A percentile compares a stretch with the other conserved stretches of the same genome.
These are phyloP conservation scores for Neurospora sp. DNA, from an alignment of 495 filamentous ascomycete genomes.

Conservation along the genomic window DNA sequence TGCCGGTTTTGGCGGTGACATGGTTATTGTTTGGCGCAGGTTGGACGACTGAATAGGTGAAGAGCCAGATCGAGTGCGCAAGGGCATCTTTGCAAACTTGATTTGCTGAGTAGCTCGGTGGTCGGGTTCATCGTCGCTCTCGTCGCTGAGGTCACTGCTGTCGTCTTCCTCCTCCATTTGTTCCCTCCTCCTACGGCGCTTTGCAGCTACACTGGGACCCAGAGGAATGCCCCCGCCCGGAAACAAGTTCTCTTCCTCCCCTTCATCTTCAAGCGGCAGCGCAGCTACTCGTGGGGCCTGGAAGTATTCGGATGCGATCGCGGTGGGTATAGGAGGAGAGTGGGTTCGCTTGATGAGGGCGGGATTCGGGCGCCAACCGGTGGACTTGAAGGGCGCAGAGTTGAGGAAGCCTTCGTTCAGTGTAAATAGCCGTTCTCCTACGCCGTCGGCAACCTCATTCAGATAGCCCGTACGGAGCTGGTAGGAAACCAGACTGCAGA, in stretches of 20 bases:
- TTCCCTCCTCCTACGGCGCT: constrained; percentile 52
- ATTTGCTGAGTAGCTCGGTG: constrained; percentile 64
- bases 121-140: constrained; percentile 86
- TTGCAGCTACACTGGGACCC: constrained; percentile 51
- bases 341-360: constrained; percentile 80
- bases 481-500: constrained; percentile 75
- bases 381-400: constrained; percentile 87
- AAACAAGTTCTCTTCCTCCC: constrained; percentile 71
- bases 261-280: constrained; percentile 60
- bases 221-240: constrained; percentile 66
- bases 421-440: constrained; percentile 89
- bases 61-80: constrained; percentile 76
- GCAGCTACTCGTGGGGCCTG: constrained; percentile 50
- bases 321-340: constrained; percentile 91
- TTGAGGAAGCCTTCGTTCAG: constrained; percentile 86
- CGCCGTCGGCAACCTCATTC: constrained; percentile 81
- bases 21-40: constrained; percentile 32
- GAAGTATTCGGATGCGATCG: constrained; percentile 84
- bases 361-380: constrained; percentile 77
- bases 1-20: constrained; percentile 22
- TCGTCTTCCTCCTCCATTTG: constrained; percentile 93
- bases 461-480: constrained; percentile 88
- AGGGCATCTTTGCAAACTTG: constrained; percentile 88
- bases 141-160: constrained; percentile 91
- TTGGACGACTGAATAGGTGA: constrained; percentile 65